Percentiles rank a stretch among this genome's conserved stretches.
Evolutionary conservation across 2,329 filamentous ascomycete species (phyloP).

Genomic region (Calonectria pseudoturangicola): DNA sequence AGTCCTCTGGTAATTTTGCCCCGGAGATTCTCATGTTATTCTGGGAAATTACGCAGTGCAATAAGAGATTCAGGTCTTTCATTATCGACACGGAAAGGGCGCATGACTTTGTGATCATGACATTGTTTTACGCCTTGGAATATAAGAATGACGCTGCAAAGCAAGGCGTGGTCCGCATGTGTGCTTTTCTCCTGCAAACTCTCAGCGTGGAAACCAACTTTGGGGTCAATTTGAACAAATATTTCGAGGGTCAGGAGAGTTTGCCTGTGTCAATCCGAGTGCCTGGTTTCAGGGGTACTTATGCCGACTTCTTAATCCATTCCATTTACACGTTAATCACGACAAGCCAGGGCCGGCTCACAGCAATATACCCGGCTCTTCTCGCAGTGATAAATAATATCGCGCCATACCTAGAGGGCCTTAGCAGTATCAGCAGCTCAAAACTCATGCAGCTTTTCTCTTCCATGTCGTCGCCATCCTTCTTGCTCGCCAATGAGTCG

Average conservation of each 20-base stretch:
- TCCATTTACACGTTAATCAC: constrained; percentile 95
- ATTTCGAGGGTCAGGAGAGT: constrained; percentile 91
- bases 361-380: constrained; percentile 93
- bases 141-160: constrained; percentile 90
- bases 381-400: constrained; percentile 96
- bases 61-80: constrained; percentile 96
- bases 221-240: constrained; percentile 90
- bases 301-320: constrained; percentile 95
- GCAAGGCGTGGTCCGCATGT: constrained; percentile 96
- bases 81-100: constrained; percentile 96
- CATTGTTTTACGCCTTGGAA: constrained; percentile 94
- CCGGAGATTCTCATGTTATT: constrained; percentile 98
- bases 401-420: constrained; percentile 85
- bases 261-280: constrained; percentile 89
- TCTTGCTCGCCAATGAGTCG: constrained; percentile 92
- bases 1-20: constrained; percentile 87
- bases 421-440: constrained; percentile 84
- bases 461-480: constrained; percentile 95
- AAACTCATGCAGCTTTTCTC: constrained; percentile 92
- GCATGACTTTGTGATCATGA: constrained; percentile 93
- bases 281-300: constrained; percentile 89
- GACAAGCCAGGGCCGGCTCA: constrained; percentile 90
- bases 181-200: constrained; percentile 96
- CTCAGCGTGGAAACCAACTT: constrained; percentile 95
- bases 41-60: constrained; percentile 98